Base-by-base conservation (phyloP, 2,329 filamentous ascomycete species). In the Metarhizium album region DNA sequence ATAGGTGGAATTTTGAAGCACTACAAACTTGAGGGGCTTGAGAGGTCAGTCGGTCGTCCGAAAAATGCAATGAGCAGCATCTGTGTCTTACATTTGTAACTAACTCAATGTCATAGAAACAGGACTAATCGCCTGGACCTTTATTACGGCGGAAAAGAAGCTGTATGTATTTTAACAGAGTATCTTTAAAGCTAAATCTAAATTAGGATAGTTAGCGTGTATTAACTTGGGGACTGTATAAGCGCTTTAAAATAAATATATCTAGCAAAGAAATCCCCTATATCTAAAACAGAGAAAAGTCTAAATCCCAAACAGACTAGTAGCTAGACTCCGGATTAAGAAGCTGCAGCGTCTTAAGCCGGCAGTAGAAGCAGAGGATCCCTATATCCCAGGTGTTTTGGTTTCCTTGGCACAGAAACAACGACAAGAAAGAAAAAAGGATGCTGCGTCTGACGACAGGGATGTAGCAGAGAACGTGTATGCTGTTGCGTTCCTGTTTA, bases 301-400 rank as follows among this genome's bases (percentile, higher is more conserved):
- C 14, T n/a, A 40, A 40, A 40, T 40, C 42, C 9, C 33, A 6
- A 49, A 43, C 33, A 11, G 27, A n/a, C 50, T 47, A 14, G 42
- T 52, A n/a, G 13, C 42, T 13, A 20, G n/a, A 9, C 42, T 49
- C 31, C 22, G n/a, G 27, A 20, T n/a, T 4, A 52, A 46, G 27
- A 45, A 45, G 46, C 42, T 42, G 33, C 23, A 37, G 27, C 50
- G 47, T 46, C 50, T 49, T 23, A 29, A 31, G 29, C 50, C 47
- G 27, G 37, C 46, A 23, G 35, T 40, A 38, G 46, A 52, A 16
- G 29, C 47, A 18, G 50, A 52, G 46, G 50, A 49, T 22, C 50
- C 50, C 33, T 52, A 52, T 33, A 52, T 52, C 27, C 20, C 33
- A 14, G 42, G 46, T 31, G 42, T 52, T 45, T 40, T 52, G 40